phyloP scores from a whole-genome alignment of 169 alveolate species.

The Cyclospora cayetanensis region DNA sequence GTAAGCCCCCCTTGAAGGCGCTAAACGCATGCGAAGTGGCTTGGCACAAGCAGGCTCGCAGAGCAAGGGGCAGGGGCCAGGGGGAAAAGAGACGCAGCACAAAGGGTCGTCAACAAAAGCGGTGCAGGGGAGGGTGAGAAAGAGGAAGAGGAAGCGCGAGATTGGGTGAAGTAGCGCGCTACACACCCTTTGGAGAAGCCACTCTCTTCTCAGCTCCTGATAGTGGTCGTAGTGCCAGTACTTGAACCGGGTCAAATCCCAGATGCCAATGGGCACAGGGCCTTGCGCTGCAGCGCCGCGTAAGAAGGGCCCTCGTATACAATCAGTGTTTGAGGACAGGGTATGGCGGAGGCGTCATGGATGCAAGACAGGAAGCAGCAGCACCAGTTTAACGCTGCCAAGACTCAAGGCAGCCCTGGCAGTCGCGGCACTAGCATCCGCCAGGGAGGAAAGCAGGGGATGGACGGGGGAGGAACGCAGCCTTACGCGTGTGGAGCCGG shows the following conservation, averaged over 20 bases:
- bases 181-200: neutral
- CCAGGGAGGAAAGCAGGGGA: neutral
- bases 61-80: neutral
- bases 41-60: neutral
- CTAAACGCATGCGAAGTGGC: too few species aligned
- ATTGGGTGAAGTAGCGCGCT: neutral
- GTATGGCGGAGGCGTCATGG: neutral
- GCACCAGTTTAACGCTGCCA: too few species aligned
- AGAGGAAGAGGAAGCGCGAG: neutral
- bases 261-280: neutral
- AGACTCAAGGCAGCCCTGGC: neutral
- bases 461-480: neutral
- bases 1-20: neutral
- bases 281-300: conserved; percentile 47
- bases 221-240: conserved; percentile 38
- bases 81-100: neutral
- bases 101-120: neutral
- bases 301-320: neutral
- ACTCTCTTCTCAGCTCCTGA: conserved; percentile 27
- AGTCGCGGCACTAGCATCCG: neutral
- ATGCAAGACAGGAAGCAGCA: neutral
- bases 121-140: neutral
- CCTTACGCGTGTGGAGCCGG: neutral
- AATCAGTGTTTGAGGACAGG: neutral
- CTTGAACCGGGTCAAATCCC: neutral